A percentile compares a stretch with the other conserved stretches of the same genome.
Evolutionary conservation across 2,329 filamentous ascomycete genomes (phyloP).

Genomic region (Calycina herbarum): DNA sequence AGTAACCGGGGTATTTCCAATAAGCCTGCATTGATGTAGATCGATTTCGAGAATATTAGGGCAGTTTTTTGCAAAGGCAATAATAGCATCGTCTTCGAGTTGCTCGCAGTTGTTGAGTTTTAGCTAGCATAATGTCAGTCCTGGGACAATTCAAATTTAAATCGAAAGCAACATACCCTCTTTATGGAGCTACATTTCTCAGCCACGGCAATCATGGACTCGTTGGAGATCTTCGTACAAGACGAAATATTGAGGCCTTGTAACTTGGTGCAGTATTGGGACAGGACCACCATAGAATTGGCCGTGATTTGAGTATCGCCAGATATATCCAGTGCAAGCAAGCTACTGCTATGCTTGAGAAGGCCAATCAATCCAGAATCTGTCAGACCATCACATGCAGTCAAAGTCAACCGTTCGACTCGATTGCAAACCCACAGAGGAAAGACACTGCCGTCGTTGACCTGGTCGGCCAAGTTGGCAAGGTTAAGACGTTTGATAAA

Average conservation of each 20-base stretch:
- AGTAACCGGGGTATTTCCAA: conserved; percentile 83
- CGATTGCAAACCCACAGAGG: conserved; percentile 83
- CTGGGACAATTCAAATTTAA: neutral
- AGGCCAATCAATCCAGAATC: conserved; percentile 81
- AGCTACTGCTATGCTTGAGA: conserved; percentile 73
- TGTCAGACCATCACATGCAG: conserved; percentile 81
- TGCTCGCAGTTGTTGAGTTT: conserved; percentile 94
- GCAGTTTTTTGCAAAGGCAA: conserved; percentile 84
- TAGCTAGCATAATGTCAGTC: conserved; percentile 52
- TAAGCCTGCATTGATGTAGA: conserved; percentile 77
- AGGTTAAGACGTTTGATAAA: conserved; percentile 92
- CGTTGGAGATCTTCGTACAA: conserved; percentile 81
- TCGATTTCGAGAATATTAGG: conserved; percentile 96
- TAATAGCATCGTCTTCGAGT: conserved; percentile 76
- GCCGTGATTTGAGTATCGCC: conserved; percentile 80
- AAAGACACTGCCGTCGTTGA: conserved; percentile 87
- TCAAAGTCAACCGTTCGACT: conserved; percentile 89
- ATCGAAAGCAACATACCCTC: conserved; percentile 56
- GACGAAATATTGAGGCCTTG: conserved; percentile 92
- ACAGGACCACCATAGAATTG: conserved; percentile 72
- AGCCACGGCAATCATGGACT: conserved; percentile 78
- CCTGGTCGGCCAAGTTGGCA: conserved; percentile 68
- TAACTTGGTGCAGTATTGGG: conserved; percentile 77
- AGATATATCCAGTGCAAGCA: conserved; percentile 89
- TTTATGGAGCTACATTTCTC: conserved; percentile 84